phyloP scores from a whole-genome alignment of 2,329 filamentous ascomycete species.

The Talaromyces verruculosus region DNA sequence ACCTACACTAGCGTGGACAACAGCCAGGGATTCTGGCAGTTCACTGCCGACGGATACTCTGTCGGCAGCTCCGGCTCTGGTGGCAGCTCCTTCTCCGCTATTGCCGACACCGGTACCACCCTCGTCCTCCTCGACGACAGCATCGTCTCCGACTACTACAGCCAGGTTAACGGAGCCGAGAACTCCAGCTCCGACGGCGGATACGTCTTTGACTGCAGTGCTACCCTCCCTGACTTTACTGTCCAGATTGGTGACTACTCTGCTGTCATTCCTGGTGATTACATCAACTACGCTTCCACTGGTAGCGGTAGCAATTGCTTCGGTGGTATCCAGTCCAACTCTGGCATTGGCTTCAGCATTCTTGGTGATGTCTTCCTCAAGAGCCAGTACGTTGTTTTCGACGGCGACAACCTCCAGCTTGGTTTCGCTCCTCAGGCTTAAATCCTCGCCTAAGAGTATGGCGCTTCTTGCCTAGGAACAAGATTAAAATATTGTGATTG shows the following conservation, averaged over 20 bases:
- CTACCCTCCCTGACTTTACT: constrained; percentile 55
- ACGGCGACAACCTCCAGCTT: constrained; percentile 51
- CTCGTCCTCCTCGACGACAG: constrained; percentile 59
- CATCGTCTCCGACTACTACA: constrained; percentile 62
- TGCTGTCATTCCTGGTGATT: constrained; percentile 54
- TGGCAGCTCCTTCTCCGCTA: constrained; percentile 50
- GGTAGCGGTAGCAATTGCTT: constrained; percentile 56
- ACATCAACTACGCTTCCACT: constrained; percentile 55
- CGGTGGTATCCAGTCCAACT: constrained; percentile 69
- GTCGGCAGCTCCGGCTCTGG: constrained; percentile 49
- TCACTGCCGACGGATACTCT: constrained; percentile 57
- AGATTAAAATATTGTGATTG: background rate
- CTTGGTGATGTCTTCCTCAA: constrained; percentile 80
- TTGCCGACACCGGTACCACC: constrained; percentile 71
- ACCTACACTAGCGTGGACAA: constrained; percentile 38
- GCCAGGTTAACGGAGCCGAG: constrained; percentile 52
- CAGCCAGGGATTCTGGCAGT: constrained; percentile 63
- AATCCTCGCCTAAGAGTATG: background rate
- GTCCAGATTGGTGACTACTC: constrained; percentile 52
- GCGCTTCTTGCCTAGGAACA: background rate
- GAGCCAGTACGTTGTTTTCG: constrained; percentile 72
- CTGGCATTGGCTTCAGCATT: constrained; percentile 63
- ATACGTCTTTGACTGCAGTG: constrained; percentile 55
- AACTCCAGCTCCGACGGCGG: constrained; percentile 48
- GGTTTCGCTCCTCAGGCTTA: constrained; percentile 50